A percentile compares a stretch with the other conserved stretches of the same genome.
Conservation (phyloP, 768 basidiomycete species). For the Cubamyces lactineus region DNA sequence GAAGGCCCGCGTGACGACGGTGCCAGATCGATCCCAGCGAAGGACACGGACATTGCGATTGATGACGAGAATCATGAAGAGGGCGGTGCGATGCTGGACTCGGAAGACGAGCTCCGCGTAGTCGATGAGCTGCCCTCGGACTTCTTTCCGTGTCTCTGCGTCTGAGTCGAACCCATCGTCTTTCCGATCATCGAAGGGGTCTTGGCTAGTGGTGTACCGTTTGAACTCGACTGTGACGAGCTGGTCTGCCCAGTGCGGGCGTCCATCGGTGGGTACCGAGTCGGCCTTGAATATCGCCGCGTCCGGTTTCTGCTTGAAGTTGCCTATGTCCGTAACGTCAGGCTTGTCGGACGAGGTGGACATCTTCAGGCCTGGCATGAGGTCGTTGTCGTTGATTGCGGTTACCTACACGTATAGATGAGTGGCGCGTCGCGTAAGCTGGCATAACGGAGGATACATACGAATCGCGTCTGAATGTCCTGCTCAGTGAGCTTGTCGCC, state of each 20-base stretch:
- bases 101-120: too few species aligned
- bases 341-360: not conserved
- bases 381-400: not conserved
- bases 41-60: too few species aligned
- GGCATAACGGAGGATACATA: not conserved
- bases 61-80: too few species aligned
- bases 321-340: not conserved
- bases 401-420: not conserved
- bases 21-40: too few species aligned
- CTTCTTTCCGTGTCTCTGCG: not conserved
- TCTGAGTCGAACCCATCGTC: not conserved
- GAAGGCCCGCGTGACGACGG: too few species aligned
- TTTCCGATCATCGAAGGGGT: not conserved
- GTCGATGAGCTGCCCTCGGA: constrained; percentile 2
- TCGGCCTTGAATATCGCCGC: not conserved
- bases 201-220: not conserved
- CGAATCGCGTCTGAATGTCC: not conserved
- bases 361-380: not conserved
- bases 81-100: too few species aligned
- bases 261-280: not conserved
- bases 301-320: not conserved
- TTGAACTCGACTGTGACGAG: constrained; percentile 6
- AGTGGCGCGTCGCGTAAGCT: not conserved
- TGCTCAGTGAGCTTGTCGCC: not conserved
- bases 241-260: constrained; percentile 2